Conservation (phyloP, 2,329 filamentous ascomycete species). For the Ophiostoma ips region DNA sequence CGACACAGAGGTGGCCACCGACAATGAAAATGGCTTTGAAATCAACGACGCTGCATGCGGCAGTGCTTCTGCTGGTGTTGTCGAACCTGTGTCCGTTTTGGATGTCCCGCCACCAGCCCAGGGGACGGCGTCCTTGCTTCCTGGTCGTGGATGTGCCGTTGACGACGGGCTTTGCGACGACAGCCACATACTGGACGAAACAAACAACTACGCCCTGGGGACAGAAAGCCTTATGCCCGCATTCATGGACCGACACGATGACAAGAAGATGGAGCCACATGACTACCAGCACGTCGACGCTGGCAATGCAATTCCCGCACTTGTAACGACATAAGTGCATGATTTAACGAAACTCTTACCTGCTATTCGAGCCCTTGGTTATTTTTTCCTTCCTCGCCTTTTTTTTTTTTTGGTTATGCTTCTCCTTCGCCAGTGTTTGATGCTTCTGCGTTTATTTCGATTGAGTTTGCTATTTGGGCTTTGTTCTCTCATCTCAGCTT, state of each 20-base stretch:
- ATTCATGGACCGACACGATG: not conserved
- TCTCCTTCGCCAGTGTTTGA: not conserved
- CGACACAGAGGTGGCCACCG: too few species aligned
- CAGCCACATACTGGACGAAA: not conserved
- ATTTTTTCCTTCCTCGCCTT: not conserved
- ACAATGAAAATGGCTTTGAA: too few species aligned
- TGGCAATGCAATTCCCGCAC: not conserved
- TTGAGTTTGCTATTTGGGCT: not conserved
- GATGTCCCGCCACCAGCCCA: too few species aligned
- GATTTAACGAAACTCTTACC: too few species aligned
- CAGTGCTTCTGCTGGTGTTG: too few species aligned
- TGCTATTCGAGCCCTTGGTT: too few species aligned
- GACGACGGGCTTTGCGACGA: too few species aligned
- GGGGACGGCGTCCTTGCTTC: too few species aligned
- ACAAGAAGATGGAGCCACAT: not conserved
- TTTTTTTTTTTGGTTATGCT: not conserved
- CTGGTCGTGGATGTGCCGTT: too few species aligned
- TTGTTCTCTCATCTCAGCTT: not conserved
- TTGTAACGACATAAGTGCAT: not conserved
- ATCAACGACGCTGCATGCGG: too few species aligned
- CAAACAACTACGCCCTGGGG: not conserved
- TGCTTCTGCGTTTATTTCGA: too few species aligned
- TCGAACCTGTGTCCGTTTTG: too few species aligned
- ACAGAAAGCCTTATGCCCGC: not conserved
- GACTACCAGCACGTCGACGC: not conserved